Percentiles rank a stretch among this genome's conserved stretches.
Conservation (phyloP, 306 rosid genomes). For the Castanea sativa region DNA sequence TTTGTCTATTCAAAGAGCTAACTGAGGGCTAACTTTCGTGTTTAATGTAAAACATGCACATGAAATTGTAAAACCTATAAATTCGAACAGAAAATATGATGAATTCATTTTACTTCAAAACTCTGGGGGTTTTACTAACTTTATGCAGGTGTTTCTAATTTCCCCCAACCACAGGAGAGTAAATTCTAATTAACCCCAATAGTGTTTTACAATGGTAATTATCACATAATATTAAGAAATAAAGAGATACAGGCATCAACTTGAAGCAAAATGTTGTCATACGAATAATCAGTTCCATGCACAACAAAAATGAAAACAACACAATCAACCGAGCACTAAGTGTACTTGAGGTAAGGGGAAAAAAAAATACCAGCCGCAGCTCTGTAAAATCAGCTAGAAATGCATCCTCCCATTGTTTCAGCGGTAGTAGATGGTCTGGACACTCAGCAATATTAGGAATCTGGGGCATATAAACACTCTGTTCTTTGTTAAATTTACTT, state of each 20-base stretch:
- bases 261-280: background rate
- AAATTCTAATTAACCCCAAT: background rate
- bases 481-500: slow-evolving; percentile 60
- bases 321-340: background rate
- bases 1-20: no score
- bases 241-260: background rate
- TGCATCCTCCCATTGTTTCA: slow-evolving; percentile 79
- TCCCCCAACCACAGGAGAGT: background rate
- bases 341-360: background rate
- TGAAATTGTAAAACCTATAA: no score
- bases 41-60: no score
- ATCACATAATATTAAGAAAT: background rate
- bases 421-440: slow-evolving; percentile 73
- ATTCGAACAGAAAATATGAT: no score
- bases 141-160: no score
- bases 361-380: slow-evolving; percentile 58
- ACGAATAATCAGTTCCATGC: background rate
- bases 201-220: background rate
- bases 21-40: no score
- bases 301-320: background rate
- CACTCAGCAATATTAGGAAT: slow-evolving; percentile 82
- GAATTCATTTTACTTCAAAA: no score
- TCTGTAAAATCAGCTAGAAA: slow-evolving; percentile 76
- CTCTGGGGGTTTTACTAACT: no score
- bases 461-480: slow-evolving; percentile 81